A percentile compares a stretch with the other conserved stretches of the same genome.
Evolutionary conservation across 208 protist species (phyloP).

Genomic region (Zelonia costaricensis): DNA sequence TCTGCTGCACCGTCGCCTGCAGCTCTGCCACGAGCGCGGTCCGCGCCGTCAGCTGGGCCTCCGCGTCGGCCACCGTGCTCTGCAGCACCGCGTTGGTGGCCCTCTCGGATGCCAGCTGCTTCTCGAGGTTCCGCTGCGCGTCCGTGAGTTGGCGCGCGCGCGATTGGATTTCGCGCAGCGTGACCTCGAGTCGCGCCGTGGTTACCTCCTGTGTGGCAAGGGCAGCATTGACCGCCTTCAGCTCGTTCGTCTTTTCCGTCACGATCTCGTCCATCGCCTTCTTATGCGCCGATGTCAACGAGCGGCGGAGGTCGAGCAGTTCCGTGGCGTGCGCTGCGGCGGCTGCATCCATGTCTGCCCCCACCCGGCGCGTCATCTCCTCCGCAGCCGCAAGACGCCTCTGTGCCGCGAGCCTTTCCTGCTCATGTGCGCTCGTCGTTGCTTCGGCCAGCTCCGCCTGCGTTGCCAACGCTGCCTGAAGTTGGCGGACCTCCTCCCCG

Average conservation of each 20-base stretch:
- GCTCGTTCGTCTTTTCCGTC: not conserved
- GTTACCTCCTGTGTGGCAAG: not conserved
- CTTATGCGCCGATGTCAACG: not conserved
- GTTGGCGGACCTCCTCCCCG: slow-evolving; percentile 3
- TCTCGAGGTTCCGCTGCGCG: slow-evolving; percentile 11
- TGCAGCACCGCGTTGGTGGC: slow-evolving; percentile 1
- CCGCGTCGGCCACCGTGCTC: not conserved
- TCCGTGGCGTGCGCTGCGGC: not conserved
- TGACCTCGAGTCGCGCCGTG: not conserved
- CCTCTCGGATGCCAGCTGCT: slow-evolving; percentile 17
- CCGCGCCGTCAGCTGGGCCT: slow-evolving; percentile 1
- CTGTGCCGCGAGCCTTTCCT: slow-evolving; percentile 5
- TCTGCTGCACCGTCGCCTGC: not conserved
- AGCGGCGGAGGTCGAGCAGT: not conserved
- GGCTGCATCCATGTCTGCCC: not conserved
- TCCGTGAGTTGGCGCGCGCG: slow-evolving; percentile 10
- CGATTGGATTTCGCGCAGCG: not conserved
- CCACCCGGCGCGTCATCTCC: not conserved
- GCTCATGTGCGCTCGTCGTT: not conserved
- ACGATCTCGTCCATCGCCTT: not conserved
- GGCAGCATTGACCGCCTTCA: no score
- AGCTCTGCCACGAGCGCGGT: not conserved
- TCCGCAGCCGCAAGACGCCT: not conserved
- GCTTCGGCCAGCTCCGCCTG: not conserved
- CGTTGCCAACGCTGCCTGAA: not conserved